Base-by-base conservation (phyloP, 1,284 basidiomycete genomes). In the Cutaneotrichosporon sp. region DNA sequence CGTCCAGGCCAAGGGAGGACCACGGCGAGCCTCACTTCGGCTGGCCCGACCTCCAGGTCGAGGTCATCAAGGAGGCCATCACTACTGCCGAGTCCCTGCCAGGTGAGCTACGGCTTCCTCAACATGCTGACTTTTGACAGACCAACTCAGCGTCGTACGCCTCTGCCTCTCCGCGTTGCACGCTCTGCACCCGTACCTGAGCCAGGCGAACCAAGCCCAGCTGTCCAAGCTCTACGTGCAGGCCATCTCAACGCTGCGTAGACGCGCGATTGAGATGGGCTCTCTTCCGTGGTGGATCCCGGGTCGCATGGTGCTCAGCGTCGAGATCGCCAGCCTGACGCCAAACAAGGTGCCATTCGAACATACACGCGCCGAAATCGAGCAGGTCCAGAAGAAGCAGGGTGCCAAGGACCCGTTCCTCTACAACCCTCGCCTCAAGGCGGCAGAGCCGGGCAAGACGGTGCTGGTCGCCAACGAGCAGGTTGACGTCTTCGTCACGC, bases 41-140 rank as follows among this genome's bases (percentile, higher is more conserved):
- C 1, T 99, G 95, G 95, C 88, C 91, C 1, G 91, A 94, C 72
- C 82, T 98, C 52, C 95, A 97, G 79, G 85, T 95, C 33, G 91
- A 91, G 33, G 87, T 95, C 33, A 84, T 98, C 38, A 87, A 93
- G 52, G 95, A 98, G 73, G 91, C 92, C 0, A 88, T 97, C 34
- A 87, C 89, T 0, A 87, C 97, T 11, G 90, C 92, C 4, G 93
- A 98, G 78, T 86, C 91, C 18, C 80, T 98, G n/a, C 91, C 92
- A 61, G 92, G 94, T 90, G 67, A 62, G 84, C 16, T 8, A 10
- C 3, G n/a, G n/a, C 18, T 63, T 18, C 18, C 6, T n/a, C 29
- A 25, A 2, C 7, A 3, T 9, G 29, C 56, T 54, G 22, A 53
- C 24, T 58, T n/a, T 43, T 29, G 55, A 36, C 49, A 50, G 68